Evolutionary conservation across 352 stramenopile species (phyloP).

Genomic region (Blastocystis sp.): DNA sequence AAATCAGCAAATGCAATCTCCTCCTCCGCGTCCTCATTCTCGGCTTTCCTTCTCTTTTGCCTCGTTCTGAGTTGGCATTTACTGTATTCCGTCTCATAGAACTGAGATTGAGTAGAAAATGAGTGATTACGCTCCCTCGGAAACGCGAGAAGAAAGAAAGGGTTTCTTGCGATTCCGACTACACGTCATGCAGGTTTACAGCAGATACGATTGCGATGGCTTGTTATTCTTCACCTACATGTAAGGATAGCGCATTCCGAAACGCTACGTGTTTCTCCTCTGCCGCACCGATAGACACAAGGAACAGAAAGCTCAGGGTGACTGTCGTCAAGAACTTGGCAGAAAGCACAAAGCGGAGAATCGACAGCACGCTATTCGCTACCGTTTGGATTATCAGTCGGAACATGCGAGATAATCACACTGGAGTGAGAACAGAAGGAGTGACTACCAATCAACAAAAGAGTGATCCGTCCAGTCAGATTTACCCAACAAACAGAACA

Average conservation of each 20-base stretch:
- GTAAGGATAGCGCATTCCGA: background rate
- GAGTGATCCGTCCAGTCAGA: too few relatives aligned
- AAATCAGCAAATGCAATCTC: background rate
- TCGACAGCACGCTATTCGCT: too few relatives aligned
- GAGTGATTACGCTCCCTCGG: background rate
- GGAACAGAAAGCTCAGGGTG: slow-evolving; percentile 7
- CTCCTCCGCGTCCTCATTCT: background rate
- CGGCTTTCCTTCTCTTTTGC: background rate
- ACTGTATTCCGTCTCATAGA: background rate
- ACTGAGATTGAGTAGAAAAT: background rate
- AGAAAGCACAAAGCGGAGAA: slow-evolving; percentile 33
- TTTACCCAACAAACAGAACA: background rate
- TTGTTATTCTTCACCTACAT: slow-evolving; percentile 29
- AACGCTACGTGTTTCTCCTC: slow-evolving; percentile 22
- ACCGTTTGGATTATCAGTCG: slow-evolving; percentile 9
- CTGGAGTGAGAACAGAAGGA: background rate
- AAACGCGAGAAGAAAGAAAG: background rate
- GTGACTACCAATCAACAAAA: background rate
- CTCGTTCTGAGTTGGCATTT: background rate
- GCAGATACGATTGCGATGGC: background rate
- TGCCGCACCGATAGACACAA: slow-evolving; percentile 23
- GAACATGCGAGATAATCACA: background rate
- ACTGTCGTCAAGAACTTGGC: background rate
- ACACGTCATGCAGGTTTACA: background rate
- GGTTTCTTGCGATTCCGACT: background rate